Base-by-base conservation (phyloP, 495 filamentous ascomycete species). In the Filosporella fistucella region DNA sequence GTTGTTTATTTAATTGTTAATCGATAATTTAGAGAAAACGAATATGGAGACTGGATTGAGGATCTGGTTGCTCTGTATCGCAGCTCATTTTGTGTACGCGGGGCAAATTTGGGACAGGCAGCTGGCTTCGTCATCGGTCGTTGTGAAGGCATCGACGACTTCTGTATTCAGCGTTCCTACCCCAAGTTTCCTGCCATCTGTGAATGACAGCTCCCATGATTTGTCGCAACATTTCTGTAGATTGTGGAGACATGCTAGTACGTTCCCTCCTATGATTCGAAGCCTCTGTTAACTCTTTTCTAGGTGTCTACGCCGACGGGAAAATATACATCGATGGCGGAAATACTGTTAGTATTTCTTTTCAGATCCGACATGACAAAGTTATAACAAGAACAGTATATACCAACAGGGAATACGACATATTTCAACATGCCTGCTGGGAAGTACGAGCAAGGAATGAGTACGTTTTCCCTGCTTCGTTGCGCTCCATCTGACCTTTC, bases 291-390 rank as follows among this genome's bases (percentile, higher is more conserved):
- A 14, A 35, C n/a, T 4, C 12, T 14, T 35, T 5, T 17, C 32
- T 16, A 49, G 25, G 45, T 34, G 45, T 49, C n/a, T 49, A 49
- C 18, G 45, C 45, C n/a, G 35, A 49, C 42, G 45, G 36, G 4
- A 49, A 49, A 14, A 49, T 49, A 13, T 49, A 49, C 36, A 29
- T 49, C 22, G 45, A 49, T 33, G 45, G 45, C 10, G 35, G 45
- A 4, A 49, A 49, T 23, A 49, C 36, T 25, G 32, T 35, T 5
- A 4, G 12, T 14, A 8, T 35, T 4, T 35, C 32, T 35, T 35
- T 4, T 13, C 32, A 35, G 18, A 17, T 35, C 18, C 12, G 12
- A n/a, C 32, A 4, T 4, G n/a, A n/a, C n/a, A n/a, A n/a, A n/a
- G n/a, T n/a, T n/a, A n/a, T n/a, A n/a, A n/a, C n/a, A n/a, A 35